Evolutionary conservation across 805 yeast species (phyloP).

Genomic region (Diddensiella santjacobensis): DNA sequence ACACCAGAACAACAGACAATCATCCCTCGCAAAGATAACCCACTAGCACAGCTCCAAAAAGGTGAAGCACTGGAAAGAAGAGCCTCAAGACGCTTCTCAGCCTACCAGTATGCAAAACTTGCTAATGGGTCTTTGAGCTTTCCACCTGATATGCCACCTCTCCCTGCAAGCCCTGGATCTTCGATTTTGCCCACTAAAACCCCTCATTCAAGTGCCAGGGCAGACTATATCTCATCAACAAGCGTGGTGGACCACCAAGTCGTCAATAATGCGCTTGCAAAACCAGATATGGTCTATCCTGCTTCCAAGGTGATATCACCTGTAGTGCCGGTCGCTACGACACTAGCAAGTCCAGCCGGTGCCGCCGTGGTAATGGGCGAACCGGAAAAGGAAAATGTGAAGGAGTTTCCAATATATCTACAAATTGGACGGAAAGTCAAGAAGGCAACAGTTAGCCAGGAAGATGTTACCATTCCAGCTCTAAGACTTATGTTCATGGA

Average conservation of each 20-base stretch:
- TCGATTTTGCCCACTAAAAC: conserved; percentile 26
- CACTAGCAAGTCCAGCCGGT: not conserved
- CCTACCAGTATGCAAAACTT: conserved; percentile 82
- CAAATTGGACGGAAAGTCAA: conserved; percentile 36
- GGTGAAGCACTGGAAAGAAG: conserved; percentile 83
- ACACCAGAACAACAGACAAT: not conserved
- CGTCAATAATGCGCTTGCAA: not conserved
- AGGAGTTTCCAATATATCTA: conserved; percentile 27
- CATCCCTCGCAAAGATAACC: conserved; percentile 37
- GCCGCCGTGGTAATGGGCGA: not conserved
- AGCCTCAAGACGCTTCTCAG: conserved; percentile 91
- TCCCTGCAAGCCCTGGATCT: conserved; percentile 20
- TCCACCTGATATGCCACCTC: conserved; percentile 27
- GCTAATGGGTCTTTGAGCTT: conserved; percentile 40
- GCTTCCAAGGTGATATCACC: not conserved
- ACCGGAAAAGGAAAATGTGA: not conserved
- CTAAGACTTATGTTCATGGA: conserved; percentile 72
- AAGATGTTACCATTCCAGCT: conserved; percentile 36
- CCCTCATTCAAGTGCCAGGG: conserved; percentile 18
- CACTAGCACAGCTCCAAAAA: conserved; percentile 65
- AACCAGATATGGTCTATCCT: not conserved
- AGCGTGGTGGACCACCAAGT: conserved; percentile 11
- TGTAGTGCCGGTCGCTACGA: not conserved
- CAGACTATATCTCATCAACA: conserved; percentile 23
- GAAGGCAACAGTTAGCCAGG: conserved; percentile 20